Evolutionary conservation across 768 basidiomycete species (phyloP).

Genomic region (Ephemerocybe angulata): DNA sequence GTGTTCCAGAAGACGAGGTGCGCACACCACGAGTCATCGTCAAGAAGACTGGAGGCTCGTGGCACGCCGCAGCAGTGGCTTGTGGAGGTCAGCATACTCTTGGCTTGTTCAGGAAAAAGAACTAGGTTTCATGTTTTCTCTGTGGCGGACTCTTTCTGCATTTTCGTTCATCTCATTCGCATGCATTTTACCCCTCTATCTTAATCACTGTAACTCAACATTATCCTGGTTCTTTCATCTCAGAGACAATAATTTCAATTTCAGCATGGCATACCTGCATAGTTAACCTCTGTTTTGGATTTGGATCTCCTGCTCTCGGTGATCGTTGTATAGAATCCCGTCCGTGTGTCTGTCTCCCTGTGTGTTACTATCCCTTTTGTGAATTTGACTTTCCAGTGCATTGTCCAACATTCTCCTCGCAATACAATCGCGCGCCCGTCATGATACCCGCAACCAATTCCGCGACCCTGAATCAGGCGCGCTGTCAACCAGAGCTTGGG

Average conservation of each 20-base stretch:
- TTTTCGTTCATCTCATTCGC: neutral
- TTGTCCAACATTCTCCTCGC: too few species aligned
- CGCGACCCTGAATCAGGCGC: too few species aligned
- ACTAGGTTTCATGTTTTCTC: conserved; percentile 15
- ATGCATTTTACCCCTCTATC: neutral
- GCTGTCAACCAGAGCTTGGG: too few species aligned
- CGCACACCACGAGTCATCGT: conserved; percentile 65
- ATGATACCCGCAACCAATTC: too few species aligned
- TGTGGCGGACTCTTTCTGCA: neutral
- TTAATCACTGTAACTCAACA: neutral
- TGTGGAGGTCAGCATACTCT: conserved; percentile 81
- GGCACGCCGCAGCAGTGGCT: conserved; percentile 60
- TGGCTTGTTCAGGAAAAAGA: conserved; percentile 66
- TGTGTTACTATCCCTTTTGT: too few species aligned
- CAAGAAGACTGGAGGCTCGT: conserved; percentile 66
- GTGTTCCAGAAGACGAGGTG: conserved; percentile 57
- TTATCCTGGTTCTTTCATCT: neutral
- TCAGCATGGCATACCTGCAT: neutral
- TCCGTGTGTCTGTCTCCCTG: neutral
- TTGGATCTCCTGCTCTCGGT: neutral
- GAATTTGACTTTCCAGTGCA: too few species aligned
- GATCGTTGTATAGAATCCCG: neutral
- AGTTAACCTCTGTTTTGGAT: neutral
- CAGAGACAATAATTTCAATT: too few species aligned
- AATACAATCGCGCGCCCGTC: too few species aligned